phyloP scores from a whole-genome alignment of 106 monocot species.

The Chionographis japonica region DNA sequence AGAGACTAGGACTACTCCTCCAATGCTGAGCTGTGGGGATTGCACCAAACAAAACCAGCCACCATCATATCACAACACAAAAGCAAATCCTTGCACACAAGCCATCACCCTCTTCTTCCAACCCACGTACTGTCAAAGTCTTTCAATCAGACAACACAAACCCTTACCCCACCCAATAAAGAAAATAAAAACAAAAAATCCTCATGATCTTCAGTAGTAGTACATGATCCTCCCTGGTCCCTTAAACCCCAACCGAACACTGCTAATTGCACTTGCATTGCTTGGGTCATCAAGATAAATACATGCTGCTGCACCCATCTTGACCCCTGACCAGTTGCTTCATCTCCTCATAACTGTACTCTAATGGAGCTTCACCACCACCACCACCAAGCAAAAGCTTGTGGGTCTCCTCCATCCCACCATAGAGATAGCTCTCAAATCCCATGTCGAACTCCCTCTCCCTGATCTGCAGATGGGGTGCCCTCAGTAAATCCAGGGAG shows the following conservation, averaged over 20 bases:
- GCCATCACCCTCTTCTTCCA: neutral
- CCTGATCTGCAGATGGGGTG: slow-evolving; percentile 11
- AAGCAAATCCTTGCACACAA: no score
- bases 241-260: neutral
- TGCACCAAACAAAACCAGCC: no score
- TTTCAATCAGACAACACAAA: neutral
- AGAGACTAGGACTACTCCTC: no score
- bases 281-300: slow-evolving; percentile 8
- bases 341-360: slow-evolving; percentile 17
- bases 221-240: slow-evolving; percentile 7
- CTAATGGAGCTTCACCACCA: slow-evolving; percentile 5
- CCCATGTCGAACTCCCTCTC: slow-evolving; percentile 30
- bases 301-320: slow-evolving; percentile 6
- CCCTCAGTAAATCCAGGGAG: slow-evolving; percentile 6
- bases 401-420: slow-evolving; percentile 25
- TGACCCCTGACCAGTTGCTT: slow-evolving; percentile 8
- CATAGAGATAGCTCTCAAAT: slow-evolving; percentile 30
- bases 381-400: slow-evolving; percentile 12
- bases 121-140: neutral
- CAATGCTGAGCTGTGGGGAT: no score
- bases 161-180: no score
- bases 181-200: neutral
- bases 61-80: no score
- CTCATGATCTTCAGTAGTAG: neutral
- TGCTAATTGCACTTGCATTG: slow-evolving; percentile 5